These are phyloP conservation scores for Akanthomyces uredinophilus DNA, from an alignment of 2,329 filamentous ascomycete genomes.

Conservation along the genomic window DNA sequence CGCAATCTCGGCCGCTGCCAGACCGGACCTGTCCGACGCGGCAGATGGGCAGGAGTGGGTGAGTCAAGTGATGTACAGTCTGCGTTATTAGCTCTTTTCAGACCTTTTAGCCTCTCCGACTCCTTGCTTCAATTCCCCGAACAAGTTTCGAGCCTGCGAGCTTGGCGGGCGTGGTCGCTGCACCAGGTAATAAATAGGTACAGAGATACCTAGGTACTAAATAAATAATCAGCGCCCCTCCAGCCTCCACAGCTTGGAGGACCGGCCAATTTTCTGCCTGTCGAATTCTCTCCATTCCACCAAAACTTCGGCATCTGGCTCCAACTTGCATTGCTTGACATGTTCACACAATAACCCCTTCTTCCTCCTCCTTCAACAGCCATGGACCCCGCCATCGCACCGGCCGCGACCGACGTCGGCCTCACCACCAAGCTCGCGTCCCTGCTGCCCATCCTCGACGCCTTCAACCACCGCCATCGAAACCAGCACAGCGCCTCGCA, in stretches of 20 bases:
- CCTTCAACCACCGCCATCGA: conserved; percentile 76
- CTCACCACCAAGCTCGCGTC: conserved; percentile 27
- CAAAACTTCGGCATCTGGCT: too few species aligned
- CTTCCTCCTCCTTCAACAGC: background rate
- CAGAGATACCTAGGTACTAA: too few species aligned
- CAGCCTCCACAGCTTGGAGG: background rate
- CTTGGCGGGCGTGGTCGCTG: background rate
- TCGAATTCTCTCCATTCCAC: background rate
- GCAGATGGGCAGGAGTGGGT: too few species aligned
- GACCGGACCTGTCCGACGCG: background rate
- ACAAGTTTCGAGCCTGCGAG: background rate
- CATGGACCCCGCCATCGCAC: background rate
- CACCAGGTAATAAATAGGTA: too few species aligned
- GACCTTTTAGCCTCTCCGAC: too few species aligned
- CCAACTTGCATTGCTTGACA: too few species aligned
- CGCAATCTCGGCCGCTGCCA: background rate
- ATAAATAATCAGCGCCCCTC: background rate
- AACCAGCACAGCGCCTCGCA: conserved; percentile 80
- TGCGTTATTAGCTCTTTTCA: too few species aligned
- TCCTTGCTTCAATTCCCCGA: too few species aligned
- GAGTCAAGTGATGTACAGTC: background rate
- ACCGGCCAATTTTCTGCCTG: background rate
- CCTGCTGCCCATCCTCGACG: conserved; percentile 55
- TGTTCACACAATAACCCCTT: background rate
- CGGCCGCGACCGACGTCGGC: background rate